Evolutionary conservation across 2,329 filamentous ascomycete genomes (phyloP), one percentile per base, ranked within the genome.

Genomic region (Cladophialophora exuberans): DNA sequence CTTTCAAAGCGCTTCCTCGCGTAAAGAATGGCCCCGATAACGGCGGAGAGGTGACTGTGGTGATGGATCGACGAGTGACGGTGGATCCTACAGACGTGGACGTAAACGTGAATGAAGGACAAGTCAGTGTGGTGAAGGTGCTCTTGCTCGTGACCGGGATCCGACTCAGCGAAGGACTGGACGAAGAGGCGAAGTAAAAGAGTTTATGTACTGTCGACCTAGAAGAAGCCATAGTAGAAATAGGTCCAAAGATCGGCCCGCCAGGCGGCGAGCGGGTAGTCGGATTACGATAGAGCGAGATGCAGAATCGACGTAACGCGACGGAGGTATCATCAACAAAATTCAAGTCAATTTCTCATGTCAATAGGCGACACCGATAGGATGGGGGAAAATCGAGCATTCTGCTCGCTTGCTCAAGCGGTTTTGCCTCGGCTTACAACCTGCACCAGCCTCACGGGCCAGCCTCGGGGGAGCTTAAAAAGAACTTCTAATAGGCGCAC

Each of bases 161-260:
- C 31, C 20, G 44, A 25, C 22, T 36, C 20, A 50, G 35, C 9
- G 43, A 25, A 41, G 11, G 17, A 7, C 42, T 15, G 22, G 49
- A 36, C 13, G 36, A 51, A 46, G 51, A 47, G 28, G 25, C 42
- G 38, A 47, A 42, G n/a, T 42, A 36, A 23, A 51, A 18, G 38
- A 60, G n/a, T 36, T 23, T 49, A 60, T 57, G 54, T 55, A 57
- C 51, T 49, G 42, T 56, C 47, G 58, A 57, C 54, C 30, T 30
- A 30, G 46, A 47, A 39, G 54, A 46, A 49, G 54, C 58, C 58
- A 60, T 60, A 38, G 38, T 42, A 22, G 6, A 20, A 23, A 44
- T 25, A 49, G 22, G 15, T 17, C 31, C 10, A 22, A 25, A 41
- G 38, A 49, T 49, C 33, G 44, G 51, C 45, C 45, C 46, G 46